Evolutionary conservation across 805 yeast genomes (phyloP).

Genomic region (Phaffomyces opuntiae): DNA sequence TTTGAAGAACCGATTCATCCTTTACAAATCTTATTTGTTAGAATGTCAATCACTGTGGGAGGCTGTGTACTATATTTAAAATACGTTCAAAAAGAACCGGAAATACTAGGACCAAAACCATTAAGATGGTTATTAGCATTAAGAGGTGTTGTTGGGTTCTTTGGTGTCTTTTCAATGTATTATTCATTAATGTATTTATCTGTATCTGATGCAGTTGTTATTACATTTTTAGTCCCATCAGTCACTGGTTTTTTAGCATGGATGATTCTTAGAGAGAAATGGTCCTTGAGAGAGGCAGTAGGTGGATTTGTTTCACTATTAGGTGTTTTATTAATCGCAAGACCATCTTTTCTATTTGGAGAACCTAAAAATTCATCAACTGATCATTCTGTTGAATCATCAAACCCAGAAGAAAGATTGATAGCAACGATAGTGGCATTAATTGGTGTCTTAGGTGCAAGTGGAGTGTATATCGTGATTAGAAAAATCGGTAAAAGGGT

Average conservation of each 20-base stretch:
- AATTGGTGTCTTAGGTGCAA: conserved; percentile 63
- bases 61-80: conserved; percentile 54
- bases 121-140: conserved; percentile 45
- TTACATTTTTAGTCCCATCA: conserved; percentile 72
- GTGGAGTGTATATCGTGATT: conserved; percentile 60
- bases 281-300: conserved; percentile 56
- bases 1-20: conserved; percentile 63
- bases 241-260: conserved; percentile 72
- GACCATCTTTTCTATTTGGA: conserved; percentile 70
- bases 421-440: conserved; percentile 59
- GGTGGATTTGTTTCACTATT: conserved; percentile 62
- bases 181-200: conserved; percentile 66
- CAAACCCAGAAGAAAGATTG: conserved; percentile 48
- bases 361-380: conserved; percentile 18
- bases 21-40: conserved; percentile 64
- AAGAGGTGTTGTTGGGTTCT: conserved; percentile 69
- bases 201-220: conserved; percentile 74
- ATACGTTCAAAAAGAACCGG: conserved; percentile 44
- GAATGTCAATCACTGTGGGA: conserved; percentile 68
- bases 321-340: conserved; percentile 77
- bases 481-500: conserved; percentile 71
- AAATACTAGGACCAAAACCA: conserved; percentile 63
- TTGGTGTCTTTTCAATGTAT: conserved; percentile 77
- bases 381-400: conserved; percentile 39
- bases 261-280: conserved; percentile 56